Evolutionary conservation across 164 flowering plant genomes (phyloP).

Genomic region (Macadamia tetraphylla): DNA sequence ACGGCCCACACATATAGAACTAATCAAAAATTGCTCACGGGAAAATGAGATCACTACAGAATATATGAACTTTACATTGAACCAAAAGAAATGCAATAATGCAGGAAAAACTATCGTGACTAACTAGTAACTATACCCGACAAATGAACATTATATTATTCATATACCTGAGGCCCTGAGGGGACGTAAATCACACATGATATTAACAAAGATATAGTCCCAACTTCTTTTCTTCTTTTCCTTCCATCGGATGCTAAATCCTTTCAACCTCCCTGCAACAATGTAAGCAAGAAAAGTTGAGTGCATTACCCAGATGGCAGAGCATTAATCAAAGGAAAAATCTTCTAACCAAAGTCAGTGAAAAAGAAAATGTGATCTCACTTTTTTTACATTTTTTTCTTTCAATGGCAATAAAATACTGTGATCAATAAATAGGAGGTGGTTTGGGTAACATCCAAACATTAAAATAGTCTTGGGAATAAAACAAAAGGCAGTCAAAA

Average conservation of each 20-base stretch:
- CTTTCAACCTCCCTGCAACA: constrained; percentile 6
- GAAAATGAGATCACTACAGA: neutral
- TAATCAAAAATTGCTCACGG: neutral
- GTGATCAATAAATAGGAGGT: no score
- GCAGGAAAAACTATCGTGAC: neutral
- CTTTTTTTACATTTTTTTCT: no score
- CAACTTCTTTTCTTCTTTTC: neutral
- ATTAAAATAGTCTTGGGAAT: no score
- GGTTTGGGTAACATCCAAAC: no score
- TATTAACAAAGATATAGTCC: neutral
- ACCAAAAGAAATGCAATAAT: neutral
- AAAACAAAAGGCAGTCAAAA: no score
- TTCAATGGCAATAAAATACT: no score
- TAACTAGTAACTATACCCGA: neutral
- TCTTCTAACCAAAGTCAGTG: no score
- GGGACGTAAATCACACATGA: constrained; percentile 4
- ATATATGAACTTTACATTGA: neutral
- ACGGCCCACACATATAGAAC: neutral
- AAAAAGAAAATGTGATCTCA: no score
- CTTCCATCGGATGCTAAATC: constrained; percentile 2
- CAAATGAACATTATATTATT: neutral
- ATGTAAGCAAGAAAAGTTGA: neutral
- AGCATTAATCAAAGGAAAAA: neutral
- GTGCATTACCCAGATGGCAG: constrained; percentile 22
- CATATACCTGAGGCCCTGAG: constrained; percentile 2